Base-by-base conservation (phyloP, 305 asterid genomes). In the Euphrasia arctica region DNA sequence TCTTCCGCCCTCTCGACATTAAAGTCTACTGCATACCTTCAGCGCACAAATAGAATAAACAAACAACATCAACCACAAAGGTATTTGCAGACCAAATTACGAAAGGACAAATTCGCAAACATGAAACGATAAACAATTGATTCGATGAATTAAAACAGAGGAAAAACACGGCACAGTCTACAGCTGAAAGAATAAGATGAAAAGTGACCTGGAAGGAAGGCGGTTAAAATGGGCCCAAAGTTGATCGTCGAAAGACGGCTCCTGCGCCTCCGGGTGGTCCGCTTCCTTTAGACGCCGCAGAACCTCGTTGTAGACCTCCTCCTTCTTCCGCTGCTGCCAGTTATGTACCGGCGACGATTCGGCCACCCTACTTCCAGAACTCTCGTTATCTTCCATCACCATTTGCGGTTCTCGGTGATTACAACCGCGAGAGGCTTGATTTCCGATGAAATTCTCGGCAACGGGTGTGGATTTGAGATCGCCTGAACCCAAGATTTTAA, bases 211-310 rank as follows among this genome's bases (percentile, higher is more conserved):
- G 74, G 87, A 65, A 1, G 98, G 98, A 22, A 92, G 87, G 63
- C 97, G 96, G 78, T 83, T 87, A 76, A 92, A 92, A 81, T 92
- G 98, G 36, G 82, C 74, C 98, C 97, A 92, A 18, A 92, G 95
- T 62, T 81, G 80, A 79, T 87, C 84, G 48, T 82, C 89, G 73
- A 92, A 92, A 51, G 67, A 85, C 58, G 95, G 93, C 62, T 81
- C 78, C 71, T 75, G 76, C 43, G 89, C 85, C 74, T 89, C 97
- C 28, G 76, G 83, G 39, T 84, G 82, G 18, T 73, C 74, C 2
- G 80, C 95, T 52, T 89, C 96, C 63, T 78, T 85, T 14, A 92
- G 87, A 74, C 96, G 83, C 67, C 95, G 82, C 67, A 92, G 76
- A 63, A 92, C 95, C 90, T 92, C 96, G 73, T 84, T 83, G 80